Conservation (phyloP, 1,284 basidiomycete species). For the Naganishia sp. region DNA sequence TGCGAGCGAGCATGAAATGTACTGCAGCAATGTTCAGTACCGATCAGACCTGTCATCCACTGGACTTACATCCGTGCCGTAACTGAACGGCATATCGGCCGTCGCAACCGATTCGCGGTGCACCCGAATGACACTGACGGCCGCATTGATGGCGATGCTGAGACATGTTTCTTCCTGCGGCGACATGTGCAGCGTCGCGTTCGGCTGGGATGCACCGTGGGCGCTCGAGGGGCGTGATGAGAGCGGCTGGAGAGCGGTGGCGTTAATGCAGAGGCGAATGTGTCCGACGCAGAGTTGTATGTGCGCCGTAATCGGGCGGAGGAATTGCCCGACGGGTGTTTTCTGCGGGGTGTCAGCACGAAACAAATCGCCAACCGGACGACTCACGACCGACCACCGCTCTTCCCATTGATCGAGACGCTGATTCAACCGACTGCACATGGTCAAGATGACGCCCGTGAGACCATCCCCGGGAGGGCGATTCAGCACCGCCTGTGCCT, state of each 20-base stretch:
- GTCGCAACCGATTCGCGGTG: slow-evolving; percentile 41
- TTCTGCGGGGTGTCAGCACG: slow-evolving; percentile 32
- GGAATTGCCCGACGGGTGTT: slow-evolving; percentile 40
- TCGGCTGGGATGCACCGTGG: background rate
- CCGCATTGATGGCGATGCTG: slow-evolving; percentile 42
- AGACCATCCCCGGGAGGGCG: slow-evolving; percentile 35
- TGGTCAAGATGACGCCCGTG: slow-evolving; percentile 33
- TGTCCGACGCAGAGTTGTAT: slow-evolving; percentile 43
- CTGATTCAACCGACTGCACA: slow-evolving; percentile 42
- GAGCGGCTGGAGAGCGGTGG: slow-evolving; percentile 41
- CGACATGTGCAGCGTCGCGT: slow-evolving; percentile 4
- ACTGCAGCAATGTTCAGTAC: slow-evolving; percentile 32
- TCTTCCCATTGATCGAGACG: slow-evolving; percentile 43
- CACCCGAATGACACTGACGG: slow-evolving; percentile 42
- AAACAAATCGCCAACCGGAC: background rate
- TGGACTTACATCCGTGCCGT: slow-evolving; percentile 44
- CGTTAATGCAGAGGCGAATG: slow-evolving; percentile 45
- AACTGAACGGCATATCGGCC: slow-evolving; percentile 42
- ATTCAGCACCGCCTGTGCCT: slow-evolving; percentile 35
- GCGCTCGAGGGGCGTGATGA: slow-evolving; percentile 7
- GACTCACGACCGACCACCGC: slow-evolving; percentile 44
- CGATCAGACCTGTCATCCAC: background rate
- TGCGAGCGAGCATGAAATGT: slow-evolving; percentile 44
- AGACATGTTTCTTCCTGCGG: slow-evolving; percentile 37
- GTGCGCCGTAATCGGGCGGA: slow-evolving; percentile 41